Evolutionary conservation across 306 rosid species (phyloP).

Genomic region (Calophaca sinica): DNA sequence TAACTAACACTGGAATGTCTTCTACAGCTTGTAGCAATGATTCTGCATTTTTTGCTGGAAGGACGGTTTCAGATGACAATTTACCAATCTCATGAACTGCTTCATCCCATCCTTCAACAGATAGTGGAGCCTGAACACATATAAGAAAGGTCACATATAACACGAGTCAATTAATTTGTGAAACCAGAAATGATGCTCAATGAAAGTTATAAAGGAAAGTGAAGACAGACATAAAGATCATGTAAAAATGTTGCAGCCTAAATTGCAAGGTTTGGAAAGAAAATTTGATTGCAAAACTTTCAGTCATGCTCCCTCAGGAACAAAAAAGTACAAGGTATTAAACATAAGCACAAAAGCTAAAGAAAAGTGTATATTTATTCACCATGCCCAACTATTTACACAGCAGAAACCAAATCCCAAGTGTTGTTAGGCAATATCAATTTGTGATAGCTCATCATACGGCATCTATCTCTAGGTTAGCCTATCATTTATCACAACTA

Average conservation of each 20-base stretch:
- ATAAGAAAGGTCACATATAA: conserved; percentile 23
- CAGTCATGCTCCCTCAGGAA: not conserved
- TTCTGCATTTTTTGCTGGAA: conserved; percentile 67
- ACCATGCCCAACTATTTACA: conserved; percentile 1
- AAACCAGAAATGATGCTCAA: conserved; percentile 19
- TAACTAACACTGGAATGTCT: conserved; percentile 76
- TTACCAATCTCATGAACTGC: conserved; percentile 96
- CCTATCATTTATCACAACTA: not conserved
- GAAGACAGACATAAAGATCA: not conserved
- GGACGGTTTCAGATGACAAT: conserved; percentile 77
- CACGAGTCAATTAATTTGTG: not conserved
- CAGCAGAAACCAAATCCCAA: conserved; percentile 8
- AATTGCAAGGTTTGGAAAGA: not conserved
- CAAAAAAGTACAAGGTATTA: not conserved
- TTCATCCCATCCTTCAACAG: conserved; percentile 94
- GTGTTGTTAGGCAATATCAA: conserved; percentile 1
- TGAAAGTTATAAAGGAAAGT: not conserved
- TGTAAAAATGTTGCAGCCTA: not conserved
- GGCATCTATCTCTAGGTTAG: not conserved
- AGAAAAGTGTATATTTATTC: conserved; percentile 13
- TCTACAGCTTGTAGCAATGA: conserved; percentile 72
- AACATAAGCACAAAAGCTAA: not conserved
- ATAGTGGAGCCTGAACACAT: conserved; percentile 74
- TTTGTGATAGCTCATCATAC: conserved; percentile 23
- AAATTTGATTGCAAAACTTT: conserved; percentile 12